Evolutionary conservation across 352 stramenopile species (phyloP), one percentile per base, ranked within the genome.

Genomic region (Globisporangium irregulare): DNA sequence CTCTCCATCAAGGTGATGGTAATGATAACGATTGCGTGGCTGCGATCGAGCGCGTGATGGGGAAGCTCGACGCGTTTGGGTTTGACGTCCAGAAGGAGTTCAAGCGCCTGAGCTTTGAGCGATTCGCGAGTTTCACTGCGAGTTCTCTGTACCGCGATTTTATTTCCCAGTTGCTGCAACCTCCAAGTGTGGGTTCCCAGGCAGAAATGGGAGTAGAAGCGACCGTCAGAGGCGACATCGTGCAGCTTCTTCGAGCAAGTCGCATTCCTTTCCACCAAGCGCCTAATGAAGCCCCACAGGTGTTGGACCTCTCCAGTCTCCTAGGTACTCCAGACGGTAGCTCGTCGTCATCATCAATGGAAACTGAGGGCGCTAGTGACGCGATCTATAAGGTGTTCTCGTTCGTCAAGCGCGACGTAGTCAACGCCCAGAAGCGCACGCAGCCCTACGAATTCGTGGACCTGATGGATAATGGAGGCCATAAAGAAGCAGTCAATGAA

Each of bases 241-340:
- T 75, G 14, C 65, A 74, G 15, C 46, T 90, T 41, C 59, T 89
- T 15, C 78, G 82, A 27, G 69, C 71, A n/a, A 83, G 66, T 62
- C 72, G 70, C 2, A 84, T 89, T 25, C 60, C 80, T 4, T 91
- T 89, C 63, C 83, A 91, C n/a, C 82, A 91, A 38, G 70, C 80
- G 2, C 75, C 80, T 15, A 82, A 81, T 7, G 63, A 53, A 8
- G 22, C 36, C 25, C 58, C 67, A 4, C 43, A 66, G 7, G 1
- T 15, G 6, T 43, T 60, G 12, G 59, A 67, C n/a, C 51, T 87
- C 6, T 54, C 24, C 20, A 59, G 64, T 15, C 27, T 74, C 7
- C 20, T 58, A 18, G 14, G 14, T 14, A 3, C 18, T 6, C 10
- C 59, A 22, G 6, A 9, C 2, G 14, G 25, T 9, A 51, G 43